phyloP scores from a whole-genome alignment of 495 filamentous ascomycete genomes.

The Xylaria scruposa region DNA sequence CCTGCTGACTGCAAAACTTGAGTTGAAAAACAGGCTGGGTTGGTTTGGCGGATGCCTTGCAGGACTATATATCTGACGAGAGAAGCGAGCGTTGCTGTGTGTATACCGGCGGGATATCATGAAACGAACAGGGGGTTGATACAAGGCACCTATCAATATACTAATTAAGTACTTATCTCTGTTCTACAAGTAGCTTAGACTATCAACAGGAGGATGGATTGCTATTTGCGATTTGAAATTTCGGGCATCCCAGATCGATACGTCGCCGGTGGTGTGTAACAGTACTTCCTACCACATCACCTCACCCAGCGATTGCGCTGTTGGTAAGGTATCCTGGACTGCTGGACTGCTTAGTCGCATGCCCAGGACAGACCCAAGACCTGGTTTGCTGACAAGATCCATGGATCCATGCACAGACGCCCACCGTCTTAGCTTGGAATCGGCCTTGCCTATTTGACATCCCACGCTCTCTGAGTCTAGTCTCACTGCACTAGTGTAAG shows the following conservation, averaged over 20 bases:
- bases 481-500: neutral
- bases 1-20: neutral
- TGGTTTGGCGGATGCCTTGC: slow-evolving; percentile 17
- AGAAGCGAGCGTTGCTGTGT: neutral
- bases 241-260: slow-evolving; percentile 18
- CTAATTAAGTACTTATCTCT: neutral
- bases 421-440: slow-evolving; percentile 1
- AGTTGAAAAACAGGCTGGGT: neutral
- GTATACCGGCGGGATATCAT: slow-evolving; percentile 4
- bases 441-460: slow-evolving; percentile 30
- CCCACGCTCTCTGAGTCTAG: neutral
- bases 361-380: slow-evolving; percentile 6
- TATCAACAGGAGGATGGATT: neutral
- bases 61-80: slow-evolving; percentile 28
- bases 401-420: neutral
- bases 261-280: neutral
- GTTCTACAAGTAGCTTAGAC: neutral
- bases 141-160: slow-evolving; percentile 5
- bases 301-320: neutral
- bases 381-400: slow-evolving; percentile 25
- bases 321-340: slow-evolving; percentile 1
- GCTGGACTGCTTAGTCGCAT: slow-evolving; percentile 24
- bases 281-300: neutral
- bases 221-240: slow-evolving; percentile 20
- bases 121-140: neutral